A percentile compares a stretch with the other conserved stretches of the same genome.
Conservation (phyloP, 768 basidiomycete genomes). For the Strobilomyces dryophilus region DNA sequence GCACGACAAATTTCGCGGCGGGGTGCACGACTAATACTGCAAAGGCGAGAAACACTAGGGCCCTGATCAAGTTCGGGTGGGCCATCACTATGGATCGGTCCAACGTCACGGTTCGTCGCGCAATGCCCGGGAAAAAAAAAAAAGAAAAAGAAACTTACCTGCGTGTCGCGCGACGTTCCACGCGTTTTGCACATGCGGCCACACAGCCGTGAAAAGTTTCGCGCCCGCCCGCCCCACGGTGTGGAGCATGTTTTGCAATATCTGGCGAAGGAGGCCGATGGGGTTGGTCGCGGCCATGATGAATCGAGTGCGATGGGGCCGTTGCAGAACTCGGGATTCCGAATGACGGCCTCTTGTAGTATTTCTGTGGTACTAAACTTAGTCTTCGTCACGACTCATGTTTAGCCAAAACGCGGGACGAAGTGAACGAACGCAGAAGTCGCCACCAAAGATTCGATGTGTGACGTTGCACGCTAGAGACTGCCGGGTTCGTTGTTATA, state of each 20-base stretch:
- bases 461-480: too few relatives aligned
- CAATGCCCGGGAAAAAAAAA: background rate
- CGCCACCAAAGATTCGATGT: too few relatives aligned
- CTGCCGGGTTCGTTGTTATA: too few relatives aligned
- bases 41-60: too few relatives aligned
- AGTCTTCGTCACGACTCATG: background rate
- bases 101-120: background rate
- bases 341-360: slow-evolving; percentile 1
- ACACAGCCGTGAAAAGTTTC: accelerated
- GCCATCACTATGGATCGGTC: background rate
- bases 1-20: too few relatives aligned
- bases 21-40: too few relatives aligned
- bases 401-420: too few relatives aligned
- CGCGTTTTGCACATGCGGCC: background rate
- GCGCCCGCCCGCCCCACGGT: accelerated
- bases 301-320: background rate
- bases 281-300: background rate
- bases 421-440: too few relatives aligned
- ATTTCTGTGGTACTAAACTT: background rate
- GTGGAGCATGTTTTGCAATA: accelerated
- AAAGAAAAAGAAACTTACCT: slow-evolving; percentile 2
- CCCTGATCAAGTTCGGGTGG: background rate
- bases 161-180: background rate
- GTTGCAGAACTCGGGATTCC: background rate
- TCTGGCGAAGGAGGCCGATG: accelerated